Evolutionary conservation across 2,329 filamentous ascomycete species (phyloP).

Genomic region (Cordyceps tenuipes): DNA sequence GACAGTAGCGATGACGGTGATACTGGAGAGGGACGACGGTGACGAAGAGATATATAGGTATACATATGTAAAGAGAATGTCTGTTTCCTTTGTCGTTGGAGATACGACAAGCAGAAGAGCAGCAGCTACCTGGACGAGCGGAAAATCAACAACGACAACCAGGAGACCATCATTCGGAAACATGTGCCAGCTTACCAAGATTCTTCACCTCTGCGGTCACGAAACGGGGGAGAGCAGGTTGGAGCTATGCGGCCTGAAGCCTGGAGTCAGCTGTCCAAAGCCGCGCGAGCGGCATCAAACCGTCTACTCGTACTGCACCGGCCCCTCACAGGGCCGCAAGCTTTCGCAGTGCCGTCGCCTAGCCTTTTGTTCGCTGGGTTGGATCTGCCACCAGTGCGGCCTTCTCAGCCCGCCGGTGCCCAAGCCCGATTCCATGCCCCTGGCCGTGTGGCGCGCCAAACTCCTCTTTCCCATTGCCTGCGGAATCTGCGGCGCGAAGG

Average conservation of each 20-base stretch:
- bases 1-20: background rate
- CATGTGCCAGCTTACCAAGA: background rate
- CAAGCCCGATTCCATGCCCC: background rate
- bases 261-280: background rate
- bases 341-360: background rate
- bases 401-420: too few species aligned
- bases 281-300: background rate
- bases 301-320: background rate
- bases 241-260: background rate
- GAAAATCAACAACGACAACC: background rate
- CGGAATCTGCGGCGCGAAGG: background rate
- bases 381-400: background rate
- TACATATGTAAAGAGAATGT: background rate
- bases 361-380: background rate
- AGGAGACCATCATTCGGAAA: background rate
- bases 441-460: background rate
- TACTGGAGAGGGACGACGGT: background rate
- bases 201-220: conserved; percentile 3
- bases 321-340: background rate
- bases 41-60: background rate
- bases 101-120: background rate
- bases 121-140: background rate
- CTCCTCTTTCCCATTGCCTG: background rate
- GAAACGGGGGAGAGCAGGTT: background rate
- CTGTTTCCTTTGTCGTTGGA: background rate